Conservation (phyloP, 495 filamentous ascomycete genomes). For the Aspergillus ostianus region DNA sequence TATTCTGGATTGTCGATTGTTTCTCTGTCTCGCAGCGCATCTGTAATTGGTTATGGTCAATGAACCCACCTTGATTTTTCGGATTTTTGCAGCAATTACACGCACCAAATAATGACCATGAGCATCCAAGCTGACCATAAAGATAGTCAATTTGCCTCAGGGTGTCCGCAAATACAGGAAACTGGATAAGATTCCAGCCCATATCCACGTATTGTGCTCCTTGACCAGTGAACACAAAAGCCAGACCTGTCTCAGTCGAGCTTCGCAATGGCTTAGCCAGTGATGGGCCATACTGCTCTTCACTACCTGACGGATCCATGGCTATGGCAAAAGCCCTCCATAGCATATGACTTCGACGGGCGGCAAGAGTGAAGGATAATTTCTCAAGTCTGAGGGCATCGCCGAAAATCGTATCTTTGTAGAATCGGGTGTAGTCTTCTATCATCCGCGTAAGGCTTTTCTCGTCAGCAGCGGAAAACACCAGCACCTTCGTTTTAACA, state of each 20-base stretch:
- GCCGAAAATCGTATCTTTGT: too few relatives aligned
- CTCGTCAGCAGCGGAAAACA: slow-evolving; percentile 26
- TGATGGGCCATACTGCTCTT: background rate
- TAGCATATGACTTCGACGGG: too few relatives aligned
- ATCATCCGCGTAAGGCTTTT: slow-evolving; percentile 14
- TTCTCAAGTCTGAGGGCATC: too few relatives aligned
- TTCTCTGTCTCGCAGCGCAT: slow-evolving; percentile 13
- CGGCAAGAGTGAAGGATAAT: too few relatives aligned
- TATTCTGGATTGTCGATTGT: slow-evolving; percentile 21
- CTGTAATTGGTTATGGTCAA: slow-evolving; percentile 4
- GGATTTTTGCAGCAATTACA: background rate
- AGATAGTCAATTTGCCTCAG: slow-evolving; percentile 9
- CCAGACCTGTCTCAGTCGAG: slow-evolving; percentile 10
- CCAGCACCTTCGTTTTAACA: slow-evolving; percentile 13
- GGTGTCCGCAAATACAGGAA: slow-evolving; percentile 21
- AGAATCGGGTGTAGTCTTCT: background rate
- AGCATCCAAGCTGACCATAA: slow-evolving; percentile 15
- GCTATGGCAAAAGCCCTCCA: background rate
- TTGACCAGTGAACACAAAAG: slow-evolving; percentile 41
- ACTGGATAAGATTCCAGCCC: slow-evolving; percentile 31
- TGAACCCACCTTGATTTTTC: background rate
- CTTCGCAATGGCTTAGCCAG: background rate
- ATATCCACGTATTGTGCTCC: slow-evolving; percentile 41
- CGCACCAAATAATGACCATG: slow-evolving; percentile 19
- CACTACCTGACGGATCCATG: background rate